Conservation (phyloP, 768 basidiomycete species). For the Asterophora parasitica region DNA sequence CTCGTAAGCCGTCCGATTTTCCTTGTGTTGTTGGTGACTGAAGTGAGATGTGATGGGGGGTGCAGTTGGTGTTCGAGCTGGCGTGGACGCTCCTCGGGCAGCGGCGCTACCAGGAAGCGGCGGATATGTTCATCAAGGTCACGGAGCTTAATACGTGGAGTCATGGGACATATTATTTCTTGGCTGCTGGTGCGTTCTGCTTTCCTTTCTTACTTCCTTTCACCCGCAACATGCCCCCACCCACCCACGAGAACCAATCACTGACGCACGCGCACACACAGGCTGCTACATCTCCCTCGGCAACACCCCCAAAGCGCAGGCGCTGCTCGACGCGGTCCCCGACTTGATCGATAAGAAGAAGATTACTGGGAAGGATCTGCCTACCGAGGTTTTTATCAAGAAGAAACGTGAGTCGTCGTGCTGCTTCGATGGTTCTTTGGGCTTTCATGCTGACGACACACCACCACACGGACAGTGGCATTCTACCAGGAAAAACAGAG, state of each 20-base stretch:
- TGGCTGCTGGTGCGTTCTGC: slow-evolving; percentile 51
- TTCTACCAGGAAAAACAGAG: slow-evolving; percentile 71
- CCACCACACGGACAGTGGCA: slow-evolving; percentile 39
- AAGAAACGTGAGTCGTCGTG: slow-evolving; percentile 54
- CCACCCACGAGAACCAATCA: background rate
- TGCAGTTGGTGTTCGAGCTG: slow-evolving; percentile 70
- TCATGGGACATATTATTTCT: slow-evolving; percentile 74
- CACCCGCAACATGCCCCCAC: background rate
- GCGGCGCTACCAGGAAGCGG: slow-evolving; percentile 61
- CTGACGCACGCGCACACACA: slow-evolving; percentile 12
- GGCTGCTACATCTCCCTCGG: slow-evolving; percentile 62
- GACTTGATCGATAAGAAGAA: slow-evolving; percentile 54
- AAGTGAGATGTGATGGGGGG: too few species aligned
- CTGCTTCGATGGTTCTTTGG: too few species aligned
- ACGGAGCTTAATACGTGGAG: slow-evolving; percentile 73
- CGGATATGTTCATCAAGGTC: slow-evolving; percentile 59
- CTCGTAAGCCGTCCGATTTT: slow-evolving; percentile 37
- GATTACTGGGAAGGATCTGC: slow-evolving; percentile 61
- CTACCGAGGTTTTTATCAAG: slow-evolving; percentile 73
- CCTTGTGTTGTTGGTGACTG: too few species aligned
- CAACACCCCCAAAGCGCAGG: slow-evolving; percentile 53
- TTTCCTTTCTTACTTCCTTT: too few species aligned
- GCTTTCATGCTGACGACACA: too few species aligned
- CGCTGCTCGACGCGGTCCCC: slow-evolving; percentile 59
- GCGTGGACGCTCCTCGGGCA: slow-evolving; percentile 71